Evolutionary conservation across 2,329 filamentous ascomycete species (phyloP), one percentile per base, ranked within the genome.

Genomic region (Didymella glomerata): DNA sequence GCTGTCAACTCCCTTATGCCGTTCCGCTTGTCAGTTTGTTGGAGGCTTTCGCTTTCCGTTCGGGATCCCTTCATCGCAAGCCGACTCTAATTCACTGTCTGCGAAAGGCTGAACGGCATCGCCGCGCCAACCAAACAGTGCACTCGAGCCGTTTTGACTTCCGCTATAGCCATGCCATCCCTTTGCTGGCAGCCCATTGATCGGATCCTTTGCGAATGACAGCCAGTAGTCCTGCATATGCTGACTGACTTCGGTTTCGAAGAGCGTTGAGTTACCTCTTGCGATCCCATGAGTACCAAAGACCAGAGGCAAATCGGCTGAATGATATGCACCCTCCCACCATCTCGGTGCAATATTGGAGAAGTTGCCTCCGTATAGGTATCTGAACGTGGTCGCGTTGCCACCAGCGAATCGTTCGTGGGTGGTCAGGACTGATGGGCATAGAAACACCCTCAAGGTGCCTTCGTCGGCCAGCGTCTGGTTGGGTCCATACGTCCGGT

Each of bases 301-400:
- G 11, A 44, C 41, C 14, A 44, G 22, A 25, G 41, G 41, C 22
- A 44, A 27, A 5, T 44, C 41, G 22, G 41, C 13, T n/a, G 41
- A 44, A 14, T 44, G 41, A 44, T 25, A 44, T 10, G 41, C 41
- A 44, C 22, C 41, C 24, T 44, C 14, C 41, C 41, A 44, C 41
- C 41, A 44, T 16, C 41, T 25, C n/a, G 41, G 41, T 11, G 41
- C 41, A 13, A 44, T 44, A 13, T 44, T 44, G 1, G 41, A 44
- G 14, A 44, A 44, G 18, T 44, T 44, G 22, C 76, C 77, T 2
- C 64, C 68, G 40, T 76, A 79, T 10, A 75, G 64, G 45, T 77
- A 79, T 28, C 76, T 72, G 57, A 73, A 78, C 0, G 76, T 78
- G 0, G 66, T 57, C 0, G 70, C 59, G 22, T 63, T 66, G 9